phyloP scores from a whole-genome alignment of 257 asterid species.

The Jacaranda mimosifolia region DNA sequence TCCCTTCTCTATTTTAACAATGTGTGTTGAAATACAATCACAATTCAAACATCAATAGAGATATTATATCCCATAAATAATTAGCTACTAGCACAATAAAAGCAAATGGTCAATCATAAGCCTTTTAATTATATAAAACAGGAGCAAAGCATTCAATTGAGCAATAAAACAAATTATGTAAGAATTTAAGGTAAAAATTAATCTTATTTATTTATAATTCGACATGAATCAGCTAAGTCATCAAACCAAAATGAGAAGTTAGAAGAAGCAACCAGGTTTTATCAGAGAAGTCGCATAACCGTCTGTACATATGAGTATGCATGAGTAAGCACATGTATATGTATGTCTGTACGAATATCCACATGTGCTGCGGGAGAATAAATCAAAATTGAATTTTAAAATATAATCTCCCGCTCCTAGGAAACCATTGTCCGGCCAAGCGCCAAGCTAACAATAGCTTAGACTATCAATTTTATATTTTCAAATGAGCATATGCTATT shows the following conservation, averaged over 20 bases:
- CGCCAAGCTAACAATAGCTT: background rate
- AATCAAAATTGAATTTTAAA: background rate
- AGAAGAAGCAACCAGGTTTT: conserved; percentile 18
- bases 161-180: background rate
- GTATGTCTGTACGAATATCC: background rate
- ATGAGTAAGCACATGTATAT: background rate
- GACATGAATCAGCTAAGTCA: background rate
- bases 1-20: background rate
- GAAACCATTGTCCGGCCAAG: conserved; percentile 9
- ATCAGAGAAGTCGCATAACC: conserved; percentile 18
- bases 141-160: conserved; percentile 17
- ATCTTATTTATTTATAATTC: conserved; percentile 7
- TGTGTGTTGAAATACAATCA: conserved; percentile 4
- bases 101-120: conserved; percentile 8
- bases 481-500: background rate
- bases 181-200: background rate
- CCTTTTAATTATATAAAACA: background rate
- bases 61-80: conserved; percentile 6
- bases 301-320: background rate
- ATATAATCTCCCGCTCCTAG: background rate
- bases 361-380: background rate
- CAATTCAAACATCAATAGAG: background rate
- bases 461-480: background rate
- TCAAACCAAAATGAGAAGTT: background rate
- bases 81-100: conserved; percentile 7